Base-by-base conservation (phyloP, 2,329 filamentous ascomycete genomes). In the Fusarium stilboides region DNA sequence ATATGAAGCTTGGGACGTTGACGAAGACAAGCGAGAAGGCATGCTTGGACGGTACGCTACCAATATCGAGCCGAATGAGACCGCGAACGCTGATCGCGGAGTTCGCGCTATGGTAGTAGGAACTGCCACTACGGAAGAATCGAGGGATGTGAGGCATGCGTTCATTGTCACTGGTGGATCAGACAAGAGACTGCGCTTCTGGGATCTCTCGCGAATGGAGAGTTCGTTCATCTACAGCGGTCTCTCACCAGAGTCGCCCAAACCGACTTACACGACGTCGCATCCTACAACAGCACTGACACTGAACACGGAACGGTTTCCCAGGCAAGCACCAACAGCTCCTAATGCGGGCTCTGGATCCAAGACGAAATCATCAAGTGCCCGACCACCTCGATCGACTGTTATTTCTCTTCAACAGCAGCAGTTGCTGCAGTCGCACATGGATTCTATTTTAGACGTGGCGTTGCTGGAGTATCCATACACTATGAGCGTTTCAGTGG, bases 151-250 rank as follows among this genome's bases (percentile, higher is more conserved):
- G 6, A 91, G 92, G 59, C 90, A 94, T 73, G 91, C 93, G 0
- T 98, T 96, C 77, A 88, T 98, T 46, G 83, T 99, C 37, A 96
- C 94, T 1, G 94, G 91, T 19, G 95, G 95, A 0, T 92, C 92
- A 13, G 96, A 98, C 79, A 93, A 92, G 80, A 96, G 93, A 79
- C 87, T 99, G 19, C 89, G 96, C 12, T 98, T 97, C 80, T 99
- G 96, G 96, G 95, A 99, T 76, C 85, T 96, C 15, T 85, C 89
- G 12, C 90, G 90, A 12, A 86, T 93, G 12, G 94, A 97, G 75
- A 88, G 89, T 62, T 97, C 93, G 40, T 85, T 87, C 57, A 87
- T 98, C 15, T 91, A 97, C 68, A 97, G 92, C 76, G 95, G 95
- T 0, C 83, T 94, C 13, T 88, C 89, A 59, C 80, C 84, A 3